These are phyloP conservation scores for Pelargonium myrrhifolium DNA, from an alignment of 441 rosid genomes.

Conservation along the genomic window DNA sequence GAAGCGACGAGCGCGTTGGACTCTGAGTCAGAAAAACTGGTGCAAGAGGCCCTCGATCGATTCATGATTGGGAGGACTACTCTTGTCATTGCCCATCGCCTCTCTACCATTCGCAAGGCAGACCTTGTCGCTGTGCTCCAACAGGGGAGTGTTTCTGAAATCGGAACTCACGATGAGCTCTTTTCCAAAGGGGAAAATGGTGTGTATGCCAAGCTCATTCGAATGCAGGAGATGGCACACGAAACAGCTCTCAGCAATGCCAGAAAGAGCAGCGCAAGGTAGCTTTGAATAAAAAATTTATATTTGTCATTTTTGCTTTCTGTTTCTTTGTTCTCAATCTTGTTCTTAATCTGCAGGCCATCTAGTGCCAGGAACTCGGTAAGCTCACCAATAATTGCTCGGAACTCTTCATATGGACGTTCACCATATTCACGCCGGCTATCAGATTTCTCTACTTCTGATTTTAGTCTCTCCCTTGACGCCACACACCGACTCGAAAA, in stretches of 20 bases:
- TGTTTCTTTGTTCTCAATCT: neutral
- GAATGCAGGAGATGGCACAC: conserved; percentile 91
- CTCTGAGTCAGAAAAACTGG: conserved; percentile 94
- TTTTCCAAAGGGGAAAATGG: conserved; percentile 88
- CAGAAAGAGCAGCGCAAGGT: conserved; percentile 63
- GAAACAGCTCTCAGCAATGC: conserved; percentile 93
- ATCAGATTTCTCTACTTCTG: conserved; percentile 96
- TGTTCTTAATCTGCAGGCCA: conserved; percentile 49
- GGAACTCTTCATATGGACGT: conserved; percentile 94
- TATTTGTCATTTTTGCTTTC: conserved; percentile 3
- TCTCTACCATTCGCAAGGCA: conserved; percentile 95
- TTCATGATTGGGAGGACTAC: conserved; percentile 99
- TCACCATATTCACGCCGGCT: conserved; percentile 94
- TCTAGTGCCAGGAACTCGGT: conserved; percentile 98
- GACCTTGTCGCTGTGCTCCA: conserved; percentile 99
- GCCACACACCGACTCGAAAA: conserved; percentile 65
- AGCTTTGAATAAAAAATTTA: neutral
- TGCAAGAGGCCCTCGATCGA: conserved; percentile 95
- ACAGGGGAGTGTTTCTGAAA: conserved; percentile 91
- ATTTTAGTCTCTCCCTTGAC: conserved; percentile 86
- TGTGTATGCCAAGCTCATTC: conserved; percentile 84
- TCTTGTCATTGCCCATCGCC: conserved; percentile 92
- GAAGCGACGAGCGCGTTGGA: conserved; percentile 98
- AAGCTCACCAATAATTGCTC: conserved; percentile 92
- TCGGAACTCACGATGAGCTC: conserved; percentile 90